These are phyloP conservation scores for Xylaria sp. DNA, from an alignment of 2,329 filamentous ascomycete species.

Conservation along the genomic window DNA sequence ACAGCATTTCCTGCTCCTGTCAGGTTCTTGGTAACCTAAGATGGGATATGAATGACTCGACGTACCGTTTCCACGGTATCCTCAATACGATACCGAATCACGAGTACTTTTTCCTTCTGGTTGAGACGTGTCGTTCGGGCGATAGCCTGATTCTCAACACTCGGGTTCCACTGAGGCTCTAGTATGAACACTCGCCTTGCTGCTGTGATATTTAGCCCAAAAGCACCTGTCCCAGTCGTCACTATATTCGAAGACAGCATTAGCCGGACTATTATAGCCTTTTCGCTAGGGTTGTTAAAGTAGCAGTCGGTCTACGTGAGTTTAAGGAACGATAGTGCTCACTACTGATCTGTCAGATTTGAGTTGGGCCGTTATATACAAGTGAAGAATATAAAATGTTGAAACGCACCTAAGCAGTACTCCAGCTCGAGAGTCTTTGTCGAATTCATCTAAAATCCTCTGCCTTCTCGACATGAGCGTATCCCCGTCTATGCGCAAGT, in stretches of 20 bases:
- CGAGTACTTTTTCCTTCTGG: slow-evolving; percentile 49
- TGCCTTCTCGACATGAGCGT: slow-evolving; percentile 46
- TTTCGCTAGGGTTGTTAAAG: not conserved
- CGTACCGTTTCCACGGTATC: slow-evolving; percentile 52
- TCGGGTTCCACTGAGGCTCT: slow-evolving; percentile 61
- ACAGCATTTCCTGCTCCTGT: slow-evolving; percentile 42
- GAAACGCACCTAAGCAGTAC: slow-evolving; percentile 49
- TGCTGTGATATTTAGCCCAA: slow-evolving; percentile 55
- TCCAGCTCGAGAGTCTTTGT: slow-evolving; percentile 27
- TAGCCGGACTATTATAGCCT: not conserved
- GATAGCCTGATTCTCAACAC: slow-evolving; percentile 58
- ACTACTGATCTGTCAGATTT: slow-evolving; percentile 1
- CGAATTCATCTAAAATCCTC: slow-evolving; percentile 47
- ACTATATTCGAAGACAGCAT: slow-evolving; percentile 32
- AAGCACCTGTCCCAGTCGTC: slow-evolving; percentile 58
- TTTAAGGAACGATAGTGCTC: not conserved
- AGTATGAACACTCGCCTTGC: slow-evolving; percentile 57
- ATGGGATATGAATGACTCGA: not conserved
- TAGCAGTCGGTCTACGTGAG: not conserved
- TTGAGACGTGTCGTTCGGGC: slow-evolving; percentile 53
- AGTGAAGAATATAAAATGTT: not conserved
- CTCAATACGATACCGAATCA: slow-evolving; percentile 48
- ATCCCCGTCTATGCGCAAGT: slow-evolving; percentile 52
- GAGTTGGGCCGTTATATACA: not conserved
- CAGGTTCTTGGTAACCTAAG: slow-evolving; percentile 13